Base-by-base conservation (phyloP, 805 yeast species). In the Schizosaccharomyces octosporus region DNA sequence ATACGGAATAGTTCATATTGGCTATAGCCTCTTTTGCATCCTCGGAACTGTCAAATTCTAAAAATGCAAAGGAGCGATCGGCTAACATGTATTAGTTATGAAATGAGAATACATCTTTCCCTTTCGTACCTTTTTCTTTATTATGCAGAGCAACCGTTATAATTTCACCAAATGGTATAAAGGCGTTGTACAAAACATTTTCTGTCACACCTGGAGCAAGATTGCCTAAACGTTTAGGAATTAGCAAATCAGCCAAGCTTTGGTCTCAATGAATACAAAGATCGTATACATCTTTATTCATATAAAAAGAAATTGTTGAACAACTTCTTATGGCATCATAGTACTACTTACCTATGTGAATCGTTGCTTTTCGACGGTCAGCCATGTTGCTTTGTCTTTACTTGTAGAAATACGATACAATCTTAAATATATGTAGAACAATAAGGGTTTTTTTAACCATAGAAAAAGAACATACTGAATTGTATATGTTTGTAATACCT, bases 81-180 rank as follows among this genome's bases (percentile, higher is more conserved):
- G 27, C 51, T 19, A 17, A 9, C 4, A 45, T n/a, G 17, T 19
- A 45, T 45, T 17, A 45, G 51, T 24, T 45, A 13, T 11, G 3
- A 13, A 4, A n/a, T 13, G 5, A 45, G 2, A 6, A 45, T 45
- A 5, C 5, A n/a, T 45, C n/a, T 36, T 11, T 36, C 41, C 6
- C 31, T 11, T 17, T 6, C 45, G 27, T 57, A 41, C 57, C 31
- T 57, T 32, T 36, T 57, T 32, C 60, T 13, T 27, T 41, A n/a
- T 27, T n/a, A 19, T 36, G 60, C 19, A 57, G 24, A 13, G 42
- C 39, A 1, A 57, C 42, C 19, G 43, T n/a, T 17, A 57, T 36
- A 24, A 57, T 57, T 21, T 57, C 60, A n/a, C 60, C 60, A 36
- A 57, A 57, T 24, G 60, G 48, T 13, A 57, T 57, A n/a, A 57